Evolutionary conservation across 768 basidiomycete genomes (phyloP).

Genomic region (Suillus tomentosus): DNA sequence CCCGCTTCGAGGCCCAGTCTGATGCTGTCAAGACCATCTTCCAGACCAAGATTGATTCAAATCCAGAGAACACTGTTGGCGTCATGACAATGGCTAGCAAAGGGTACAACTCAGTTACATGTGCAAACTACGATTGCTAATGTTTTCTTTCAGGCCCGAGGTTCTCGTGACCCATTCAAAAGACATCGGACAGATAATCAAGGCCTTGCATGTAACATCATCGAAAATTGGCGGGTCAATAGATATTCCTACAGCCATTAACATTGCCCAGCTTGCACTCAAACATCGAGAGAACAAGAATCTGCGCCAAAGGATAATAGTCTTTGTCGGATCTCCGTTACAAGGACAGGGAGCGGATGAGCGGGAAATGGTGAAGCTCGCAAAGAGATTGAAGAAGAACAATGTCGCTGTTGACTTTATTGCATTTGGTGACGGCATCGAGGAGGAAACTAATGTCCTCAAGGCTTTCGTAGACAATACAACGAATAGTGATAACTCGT

Average conservation of each 20-base stretch:
- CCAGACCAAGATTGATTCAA: constrained; percentile 90
- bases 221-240: constrained; percentile 76
- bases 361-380: constrained; percentile 81
- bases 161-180: constrained; percentile 96
- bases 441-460: constrained; percentile 72
- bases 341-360: constrained; percentile 70
- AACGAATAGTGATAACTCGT: constrained; percentile 86
- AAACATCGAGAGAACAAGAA: constrained; percentile 99
- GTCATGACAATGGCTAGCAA: constrained; percentile 99
- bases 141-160: constrained; percentile 64
- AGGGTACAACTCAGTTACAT: constrained; percentile 53
- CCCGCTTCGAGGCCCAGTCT: constrained; percentile 86
- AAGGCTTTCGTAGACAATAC: constrained; percentile 82
- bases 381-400: constrained; percentile 99
- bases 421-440: constrained; percentile 87
- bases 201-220: constrained; percentile 71
- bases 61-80: constrained; percentile 97
- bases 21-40: constrained; percentile 92
- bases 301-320: constrained; percentile 92
- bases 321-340: constrained; percentile 92
- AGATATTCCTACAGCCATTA: constrained; percentile 89
- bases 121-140: constrained; percentile 3
- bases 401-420: constrained; percentile 95
- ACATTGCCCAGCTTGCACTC: constrained; percentile 92
- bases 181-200: constrained; percentile 89